Evolutionary conservation across 257 asterid species (phyloP), one percentile per base, ranked within the genome.

Genomic region (Phtheirospermum japonicum): DNA sequence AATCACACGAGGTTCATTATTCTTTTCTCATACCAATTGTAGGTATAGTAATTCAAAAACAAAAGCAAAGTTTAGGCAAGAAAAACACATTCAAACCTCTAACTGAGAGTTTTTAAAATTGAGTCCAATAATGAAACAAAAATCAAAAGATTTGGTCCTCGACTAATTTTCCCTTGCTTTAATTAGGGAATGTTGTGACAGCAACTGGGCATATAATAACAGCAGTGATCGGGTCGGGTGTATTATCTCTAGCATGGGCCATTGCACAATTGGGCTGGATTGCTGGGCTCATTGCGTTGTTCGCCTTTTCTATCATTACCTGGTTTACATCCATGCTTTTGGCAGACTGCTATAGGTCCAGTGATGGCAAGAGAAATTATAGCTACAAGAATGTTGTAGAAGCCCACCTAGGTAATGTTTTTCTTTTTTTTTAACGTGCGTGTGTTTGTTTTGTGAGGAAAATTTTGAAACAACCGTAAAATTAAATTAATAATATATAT

Each of bases 171-270:
- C 28, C 28, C 3, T 39, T 9, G 4, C 11, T 9, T 39, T 10
- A 2, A 39, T 39, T 13, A 76, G 92, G 95, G 0, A 82, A 85
- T 0, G 31, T 75, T 72, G 13, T 71, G 71, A 83, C 86, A 1
- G 75, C 89, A n/a, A 61, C 71, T 46, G 94, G 91, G 7, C 96
- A 87, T 62, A 87, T 85, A 19, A 73, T 83, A 71, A 85, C 96
- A 0, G 83, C 89, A 0, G 94, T 85, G 0, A 85, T 85, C 26
- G 95, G 96, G n/a, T 88, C 96, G 9, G 92, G 92, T 0, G 96
- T 88, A 63, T 36, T 88, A 32, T 79, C 95, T 12, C 66, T 88
- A n/a, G 85, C 92, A 6, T 88, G 96, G 96, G 89, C 94, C 26
- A 73, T 79, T 0, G 84, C 91, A 0, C 88, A 85, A 56, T 68